A percentile compares a stretch with the other conserved stretches of the same genome.
phyloP scores from a whole-genome alignment of 2,329 filamentous ascomycete genomes.

The Cladosporium sp. region DNA sequence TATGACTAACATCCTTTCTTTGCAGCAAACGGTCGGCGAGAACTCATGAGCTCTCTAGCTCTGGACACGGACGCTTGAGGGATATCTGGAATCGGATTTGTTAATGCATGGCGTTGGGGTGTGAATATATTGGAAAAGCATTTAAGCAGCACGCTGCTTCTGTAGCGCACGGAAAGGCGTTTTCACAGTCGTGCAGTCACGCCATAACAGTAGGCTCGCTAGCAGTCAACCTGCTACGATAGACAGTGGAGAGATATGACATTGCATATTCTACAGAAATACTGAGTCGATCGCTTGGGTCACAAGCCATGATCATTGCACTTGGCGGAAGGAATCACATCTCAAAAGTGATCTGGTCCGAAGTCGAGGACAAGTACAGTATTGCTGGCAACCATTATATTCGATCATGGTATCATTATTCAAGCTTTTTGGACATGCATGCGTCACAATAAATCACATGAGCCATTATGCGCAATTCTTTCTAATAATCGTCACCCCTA shows the following conservation, averaged over 20 bases:
- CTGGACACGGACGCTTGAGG: not conserved
- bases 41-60: constrained; percentile 10
- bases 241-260: too few species aligned
- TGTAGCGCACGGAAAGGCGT: too few species aligned
- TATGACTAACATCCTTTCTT: not conserved
- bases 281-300: too few species aligned
- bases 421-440: not conserved
- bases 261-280: too few species aligned
- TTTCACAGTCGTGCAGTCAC: too few species aligned
- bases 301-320: too few species aligned
- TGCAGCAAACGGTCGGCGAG: constrained; percentile 16
- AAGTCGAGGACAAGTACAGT: too few species aligned
- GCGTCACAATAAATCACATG: not conserved
- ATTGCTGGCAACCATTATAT: not conserved
- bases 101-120: constrained; percentile 12
- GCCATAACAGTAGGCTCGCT: too few species aligned
- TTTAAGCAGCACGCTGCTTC: too few species aligned
- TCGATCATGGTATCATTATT: constrained; percentile 10
- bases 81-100: not conserved
- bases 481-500: constrained; percentile 24
- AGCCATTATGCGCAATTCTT: not conserved
- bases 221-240: too few species aligned
- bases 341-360: too few species aligned
- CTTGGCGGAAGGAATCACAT: too few species aligned
- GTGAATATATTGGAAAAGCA: constrained; percentile 3